Base-by-base conservation (phyloP, 331 rosid species). In the Rhamnella rubrinervis region DNA sequence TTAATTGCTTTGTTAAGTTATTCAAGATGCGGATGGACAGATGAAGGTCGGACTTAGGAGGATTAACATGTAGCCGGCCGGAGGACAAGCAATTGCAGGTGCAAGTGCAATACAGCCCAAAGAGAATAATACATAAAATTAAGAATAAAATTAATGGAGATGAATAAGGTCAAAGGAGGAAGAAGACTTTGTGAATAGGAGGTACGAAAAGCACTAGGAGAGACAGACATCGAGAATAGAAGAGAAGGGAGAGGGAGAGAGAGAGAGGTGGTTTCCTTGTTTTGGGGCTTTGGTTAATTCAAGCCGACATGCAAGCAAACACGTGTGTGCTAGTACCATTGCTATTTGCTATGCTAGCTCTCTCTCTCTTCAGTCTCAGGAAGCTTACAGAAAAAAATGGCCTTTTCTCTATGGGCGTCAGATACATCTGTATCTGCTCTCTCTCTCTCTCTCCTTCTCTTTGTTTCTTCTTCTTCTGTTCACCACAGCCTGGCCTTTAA, bases 291-390 rank as follows among this genome's bases (percentile, higher is more conserved):
- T 56, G 35, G 61, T 56, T 23, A 20, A 35, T 62, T 62, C 31
- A 62, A 62, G 66, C 66, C 50, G 66, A 62, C 52, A 40, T 39
- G 51, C 66, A 61, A 39, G 26, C 4, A 13, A 60, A 60, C 44
- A 60, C 44, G 44, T 60, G 50, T 31, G 35, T 31, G 4, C 35
- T 31, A 31, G 35, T 3, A 31, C 35, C 35, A 4, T 31, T 31
- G 35, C 35, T 16, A 39, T 6, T 39, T 15, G 50, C 1, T 8
- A 38, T 62, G 52, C 51, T 39, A 7, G 16, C 5, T 61, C 13
- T 40, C 47, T 40, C 47, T 40, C 47, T 40, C 47, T 40, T 44
- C 49, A 3, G 19, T 9, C 23, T 23, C 23, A 23, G 66, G 66
- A 39, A 40, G 52, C 9, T 37, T 39, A 62, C 14, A 37, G 66